Evolutionary conservation across 371 early-diverging fungal species (phyloP), one percentile per base, ranked within the genome.

Genomic region (Amoeboaphelidium protococcarum): DNA sequence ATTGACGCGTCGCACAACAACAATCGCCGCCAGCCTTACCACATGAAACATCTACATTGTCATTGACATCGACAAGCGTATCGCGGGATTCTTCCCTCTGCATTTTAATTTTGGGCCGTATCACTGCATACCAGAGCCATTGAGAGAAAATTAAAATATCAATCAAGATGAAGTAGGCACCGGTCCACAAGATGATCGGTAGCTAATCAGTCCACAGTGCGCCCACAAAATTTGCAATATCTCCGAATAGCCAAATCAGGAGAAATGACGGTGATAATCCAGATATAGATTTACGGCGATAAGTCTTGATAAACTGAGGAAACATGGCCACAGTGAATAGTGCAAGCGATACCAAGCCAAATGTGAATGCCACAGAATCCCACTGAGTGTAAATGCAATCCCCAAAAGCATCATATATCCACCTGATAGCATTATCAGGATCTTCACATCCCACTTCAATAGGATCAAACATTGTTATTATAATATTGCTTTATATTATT

Each of bases 321-420:
- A 49, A 13, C n/a, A 49, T 16, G 4, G 50, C 48, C 4, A 49
- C 31, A 16, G 20, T 27, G 47, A 46, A 49, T 19, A 49, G 50
- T 20, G 23, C 19, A 12, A 49, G 21, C 1, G 49, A 48, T 10
- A 49, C 21, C n/a, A 49, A 27, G 13, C 50, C 50, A n/a, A 31
- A 13, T 2, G 21, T 6, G 13, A 49, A 26, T 23, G 43, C 50
- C 23, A 24, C 2, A 2, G 6, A 3, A 22, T 49, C 26, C n/a
- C 4, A 6, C n/a, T 42, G 50, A 13, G 50, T 49, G 27, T 49
- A 49, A 10, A 49, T 25, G 47, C 50, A 48, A 20, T 48, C 48
- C 37, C 16, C 16, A 31, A 31, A 31, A 16, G 6, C 6, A 6
- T 10, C 16, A 10, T 16, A 6, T 6, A 31, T 31, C 37, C 37